Conservation (phyloP, 1,139 yeast species). For the Nakaseomyces delphensis region DNA sequence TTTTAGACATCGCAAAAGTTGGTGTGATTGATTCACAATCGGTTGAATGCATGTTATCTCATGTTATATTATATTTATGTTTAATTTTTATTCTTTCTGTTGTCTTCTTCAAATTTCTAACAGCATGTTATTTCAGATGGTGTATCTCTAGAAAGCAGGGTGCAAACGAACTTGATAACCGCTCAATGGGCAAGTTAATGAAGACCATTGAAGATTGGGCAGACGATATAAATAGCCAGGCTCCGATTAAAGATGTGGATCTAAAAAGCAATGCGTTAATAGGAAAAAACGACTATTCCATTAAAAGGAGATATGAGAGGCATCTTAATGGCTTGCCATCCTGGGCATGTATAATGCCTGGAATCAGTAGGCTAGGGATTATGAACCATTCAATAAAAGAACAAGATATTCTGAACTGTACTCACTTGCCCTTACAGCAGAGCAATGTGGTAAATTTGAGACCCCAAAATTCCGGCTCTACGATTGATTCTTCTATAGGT, state of each 20-base stretch:
- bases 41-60: slow-evolving; percentile 88
- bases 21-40: slow-evolving; percentile 85
- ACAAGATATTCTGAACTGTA: not conserved
- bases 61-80: slow-evolving; percentile 70
- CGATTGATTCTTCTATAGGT: not conserved
- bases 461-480: not conserved
- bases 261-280: not conserved
- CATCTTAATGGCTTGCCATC: not conserved
- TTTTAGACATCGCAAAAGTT: slow-evolving; percentile 76
- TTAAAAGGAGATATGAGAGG: not conserved
- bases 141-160: slow-evolving; percentile 71
- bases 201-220: slow-evolving; percentile 76
- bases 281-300: not conserved
- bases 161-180: slow-evolving; percentile 52
- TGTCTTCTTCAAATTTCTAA: slow-evolving; percentile 62
- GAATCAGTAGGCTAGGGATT: not conserved
- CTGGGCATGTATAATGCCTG: slow-evolving; percentile 1
- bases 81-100: slow-evolving; percentile 76
- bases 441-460: not conserved
- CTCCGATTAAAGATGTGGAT: not conserved
- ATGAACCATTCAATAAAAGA: not conserved
- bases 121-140: slow-evolving; percentile 91
- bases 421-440: not conserved
- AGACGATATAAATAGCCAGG: slow-evolving; percentile 30
- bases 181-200: slow-evolving; percentile 44